These are phyloP conservation scores for Stachybotrys elegans DNA, from an alignment of 2,329 filamentous ascomycete genomes.

Conservation along the genomic window DNA sequence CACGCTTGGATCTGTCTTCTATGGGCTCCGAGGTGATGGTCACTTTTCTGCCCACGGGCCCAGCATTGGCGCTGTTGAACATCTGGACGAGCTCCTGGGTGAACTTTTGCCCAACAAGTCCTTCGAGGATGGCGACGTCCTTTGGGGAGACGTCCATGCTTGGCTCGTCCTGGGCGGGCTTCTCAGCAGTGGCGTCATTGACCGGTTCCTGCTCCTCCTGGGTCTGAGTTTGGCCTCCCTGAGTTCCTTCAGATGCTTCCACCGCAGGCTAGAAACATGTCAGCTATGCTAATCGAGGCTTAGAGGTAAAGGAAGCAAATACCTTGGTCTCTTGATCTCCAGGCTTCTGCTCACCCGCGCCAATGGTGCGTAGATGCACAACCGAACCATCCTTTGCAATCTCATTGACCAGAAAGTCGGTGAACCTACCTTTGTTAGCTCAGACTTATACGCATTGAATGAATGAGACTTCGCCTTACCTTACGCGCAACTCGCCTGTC, in stretches of 20 bases:
- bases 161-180: constrained; percentile 10
- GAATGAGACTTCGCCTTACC: constrained; percentile 16
- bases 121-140: constrained; percentile 29
- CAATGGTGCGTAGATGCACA: constrained; percentile 59
- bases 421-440: constrained; percentile 58
- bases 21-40: constrained; percentile 34
- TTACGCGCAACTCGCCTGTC: constrained; percentile 34
- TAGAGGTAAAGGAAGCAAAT: no score
- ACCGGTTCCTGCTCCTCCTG: no score
- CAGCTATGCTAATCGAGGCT: no score
- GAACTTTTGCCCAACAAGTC: constrained; percentile 33
- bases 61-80: constrained; percentile 30
- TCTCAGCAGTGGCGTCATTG: constrained; percentile 11
- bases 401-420: constrained; percentile 90
- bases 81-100: constrained; percentile 35
- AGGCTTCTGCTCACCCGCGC: constrained; percentile 14
- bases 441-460: constrained; percentile 6
- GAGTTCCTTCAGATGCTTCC: no score
- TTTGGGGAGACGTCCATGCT: constrained; percentile 23
- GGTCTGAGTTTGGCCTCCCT: no score
- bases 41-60: constrained; percentile 20
- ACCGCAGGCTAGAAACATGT: no score
- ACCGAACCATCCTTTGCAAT: constrained; percentile 72
- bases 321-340: no score
- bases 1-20: constrained; percentile 40